Evolutionary conservation across 2,329 filamentous ascomycete genomes (phyloP), one percentile per base, ranked within the genome.

Genomic region (Xylaria polymorpha): DNA sequence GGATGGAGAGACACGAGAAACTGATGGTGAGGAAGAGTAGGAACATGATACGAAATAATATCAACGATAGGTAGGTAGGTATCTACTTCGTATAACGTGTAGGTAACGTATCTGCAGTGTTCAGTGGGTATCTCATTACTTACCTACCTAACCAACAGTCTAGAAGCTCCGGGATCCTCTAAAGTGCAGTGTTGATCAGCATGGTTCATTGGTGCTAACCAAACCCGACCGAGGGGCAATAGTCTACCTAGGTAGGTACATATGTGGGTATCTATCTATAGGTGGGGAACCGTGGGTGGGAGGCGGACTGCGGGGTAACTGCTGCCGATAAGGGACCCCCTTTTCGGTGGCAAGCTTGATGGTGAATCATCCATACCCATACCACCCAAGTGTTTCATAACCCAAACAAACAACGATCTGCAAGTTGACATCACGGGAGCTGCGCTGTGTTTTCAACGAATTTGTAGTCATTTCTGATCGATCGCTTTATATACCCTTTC

Each of bases 261-360:
- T n/a, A n/a, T n/a, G n/a, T n/a, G n/a, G n/a, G n/a, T n/a, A n/a
- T n/a, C n/a, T n/a, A 37, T 39, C 18, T 55, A 14, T 10, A 48
- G 32, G 59, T 61, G 46, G 59, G 35, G 59, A 61, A 15, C 22
- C 15, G 14, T 29, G 25, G 22, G 48, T 5, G 15, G 48, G 22
- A 25, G 22, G 48, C 12, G 15, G 25, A 9, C 25, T 57, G 55
- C 55, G 55, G 55, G 55, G 55, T 57, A 57, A 18, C 37, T 39
- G 10, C 48, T 29, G 35, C 37, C 55, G 55, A 57, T 57, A 57
- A 43, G 35, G 51, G 55, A 37, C 4, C 41, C 4, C 10, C 35
- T 39, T 7, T 8, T 5, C 15, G 51, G 51, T 56, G 51, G 32
- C 51, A 39, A 56, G 32, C 9, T 35, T 51, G 25, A 32, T 51